phyloP scores from a whole-genome alignment of 2,329 filamentous ascomycete species.

The Geosmithia flava region DNA sequence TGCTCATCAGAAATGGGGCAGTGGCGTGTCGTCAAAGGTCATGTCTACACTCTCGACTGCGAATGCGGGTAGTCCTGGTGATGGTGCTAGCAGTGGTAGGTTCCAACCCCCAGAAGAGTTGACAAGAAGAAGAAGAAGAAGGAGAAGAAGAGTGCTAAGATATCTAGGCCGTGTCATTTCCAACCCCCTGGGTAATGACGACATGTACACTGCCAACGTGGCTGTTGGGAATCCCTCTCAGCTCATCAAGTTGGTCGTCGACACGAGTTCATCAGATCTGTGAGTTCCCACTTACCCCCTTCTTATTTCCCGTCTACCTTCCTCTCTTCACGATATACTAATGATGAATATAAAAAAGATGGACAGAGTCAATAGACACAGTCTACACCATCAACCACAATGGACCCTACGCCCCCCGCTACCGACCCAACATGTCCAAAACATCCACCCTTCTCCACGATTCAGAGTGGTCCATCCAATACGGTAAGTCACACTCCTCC shows the following conservation, averaged over 20 bases:
- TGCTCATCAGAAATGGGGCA: conserved; percentile 21
- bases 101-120: neutral
- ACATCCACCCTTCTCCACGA: conserved; percentile 33
- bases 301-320: too few species aligned
- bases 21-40: conserved; percentile 7
- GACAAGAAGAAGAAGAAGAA: too few species aligned
- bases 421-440: conserved; percentile 29
- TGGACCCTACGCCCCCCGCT: conserved; percentile 24
- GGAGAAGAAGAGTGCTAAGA: too few species aligned
- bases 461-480: conserved; percentile 32
- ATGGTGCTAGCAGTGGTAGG: neutral
- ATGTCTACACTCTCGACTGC: conserved; percentile 13
- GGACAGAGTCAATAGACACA: conserved; percentile 40
- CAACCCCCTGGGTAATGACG: conserved; percentile 23
- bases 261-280: conserved; percentile 45
- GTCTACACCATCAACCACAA: conserved; percentile 17
- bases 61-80: conserved; percentile 10
- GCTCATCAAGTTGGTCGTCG: conserved; percentile 32
- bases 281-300: conserved; percentile 29
- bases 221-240: conserved; percentile 35
- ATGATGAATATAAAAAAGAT: conserved; percentile 19
- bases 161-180: conserved; percentile 18
- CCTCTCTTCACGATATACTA: too few species aligned
- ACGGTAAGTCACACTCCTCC: conserved; percentile 35
- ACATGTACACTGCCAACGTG: conserved; percentile 29